Base-by-base conservation (phyloP, 345 rosid genomes). In the Citrus glauca region DNA sequence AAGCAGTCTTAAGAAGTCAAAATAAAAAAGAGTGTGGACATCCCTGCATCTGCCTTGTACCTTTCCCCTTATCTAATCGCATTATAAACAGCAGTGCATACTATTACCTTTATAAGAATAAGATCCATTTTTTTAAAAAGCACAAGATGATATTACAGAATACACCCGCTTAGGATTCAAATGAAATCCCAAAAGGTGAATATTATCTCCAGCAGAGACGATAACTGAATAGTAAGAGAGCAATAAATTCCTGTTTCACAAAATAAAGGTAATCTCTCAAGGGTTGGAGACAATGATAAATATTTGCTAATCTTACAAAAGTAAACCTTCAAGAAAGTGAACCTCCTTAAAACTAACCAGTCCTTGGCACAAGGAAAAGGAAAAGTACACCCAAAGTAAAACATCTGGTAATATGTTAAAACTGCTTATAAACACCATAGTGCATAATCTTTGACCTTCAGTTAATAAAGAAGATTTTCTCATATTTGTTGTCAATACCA, bases 251-350 rank as follows among this genome's bases (percentile, higher is more conserved):
- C 9, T 33, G 2, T 50, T 66, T 33, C 30, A 50, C 6, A 20
- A 62, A 75, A 53, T 45, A 75, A 48, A 53, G 6, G 14, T 48
- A 42, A 42, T 33, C 53, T 4, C 56, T 17, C 56, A 50, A 50
- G 7, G 25, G 33, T 17, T 19, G 4, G 27, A 25, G 17, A 66
- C 14, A 35, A 57, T 30, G 22, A 56, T 33, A 70, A 48, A 11
- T 48, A 24, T 70, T 62, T 30, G 16, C 32, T 28, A 38, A 60
- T 60, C 17, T 17, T 10, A 30, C 20, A 28, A 45, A 14, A 48
- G 50, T 33, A 75, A 48, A 53, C n/a, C 71, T 75, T 20, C 71
- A 75, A 75, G 78, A 45, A 63, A 32, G 14, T 6, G 42, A 30
- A 11, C 30, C 48, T 27, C 59, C 25, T 42, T 40, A 40, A 63